Percentiles rank a stretch among this genome's conserved stretches.
These are phyloP conservation scores for Bipolaris oryzae DNA, from an alignment of 2,329 filamentous ascomycete genomes.

Conservation along the genomic window DNA sequence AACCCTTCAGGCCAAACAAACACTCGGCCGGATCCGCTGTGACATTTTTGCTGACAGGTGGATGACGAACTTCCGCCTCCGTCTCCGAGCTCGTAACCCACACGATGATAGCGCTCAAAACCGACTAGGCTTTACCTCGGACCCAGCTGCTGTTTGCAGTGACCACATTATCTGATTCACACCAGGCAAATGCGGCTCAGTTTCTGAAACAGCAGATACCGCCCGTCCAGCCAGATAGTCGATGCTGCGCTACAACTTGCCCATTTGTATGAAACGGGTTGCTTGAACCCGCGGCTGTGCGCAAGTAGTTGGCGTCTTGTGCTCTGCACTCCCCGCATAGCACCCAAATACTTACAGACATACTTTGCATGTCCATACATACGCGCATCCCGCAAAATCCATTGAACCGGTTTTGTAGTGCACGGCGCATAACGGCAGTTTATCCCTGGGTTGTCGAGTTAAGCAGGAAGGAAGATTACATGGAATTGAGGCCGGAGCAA, in stretches of 20 bases:
- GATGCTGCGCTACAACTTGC: background rate
- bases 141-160: conserved; percentile 1
- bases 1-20: background rate
- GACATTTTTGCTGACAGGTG: background rate
- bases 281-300: background rate
- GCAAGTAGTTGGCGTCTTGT: background rate
- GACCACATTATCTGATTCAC: conserved; percentile 1
- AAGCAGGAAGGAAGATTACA: background rate
- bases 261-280: background rate
- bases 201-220: conserved; percentile 3
- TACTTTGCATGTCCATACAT: too few species aligned
- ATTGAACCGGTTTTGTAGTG: background rate
- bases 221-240: background rate
- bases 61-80: background rate
- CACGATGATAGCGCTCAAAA: background rate
- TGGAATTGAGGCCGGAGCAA: background rate
- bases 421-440: background rate
- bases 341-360: too few species aligned
- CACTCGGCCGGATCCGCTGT: background rate
- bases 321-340: background rate
- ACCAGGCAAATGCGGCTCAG: background rate
- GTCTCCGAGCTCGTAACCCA: background rate
- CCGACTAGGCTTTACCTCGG: conserved; percentile 1
- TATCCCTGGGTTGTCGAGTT: background rate
- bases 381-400: too few species aligned